Evolutionary conservation across 805 yeast genomes (phyloP), one percentile per base, ranked within the genome.

Genomic region (Candida tibetensis): DNA sequence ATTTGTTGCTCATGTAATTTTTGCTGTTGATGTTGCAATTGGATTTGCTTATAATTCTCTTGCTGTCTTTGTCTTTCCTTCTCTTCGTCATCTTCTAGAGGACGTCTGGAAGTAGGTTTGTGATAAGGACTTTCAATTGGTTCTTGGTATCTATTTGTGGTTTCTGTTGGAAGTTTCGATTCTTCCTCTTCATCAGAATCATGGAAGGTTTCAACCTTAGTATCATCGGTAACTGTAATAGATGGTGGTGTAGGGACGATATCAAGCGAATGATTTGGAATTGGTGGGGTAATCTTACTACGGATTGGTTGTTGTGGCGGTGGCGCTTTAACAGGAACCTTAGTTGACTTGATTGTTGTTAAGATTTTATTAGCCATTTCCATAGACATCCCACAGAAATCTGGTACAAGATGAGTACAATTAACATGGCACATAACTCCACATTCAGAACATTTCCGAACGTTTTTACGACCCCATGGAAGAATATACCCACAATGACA

Each of bases 311-410:
- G 43, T 17, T 31, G 36, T 30, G 27, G 35, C 18, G 22, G 34
- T 14, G 44, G 40, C 12, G 26, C 33, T 13, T 27, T 40, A 4
- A 42, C 37, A 13, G 57, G 64, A 16, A 52, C 47, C 39, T 62
- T 62, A 2, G 97, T 81, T 29, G 82, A 77, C 57, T 84, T 83
- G 55, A 91, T 89, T 7, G 96, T 87, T 40, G 76, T 77, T 41
- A 93, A 65, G 45, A 93, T 88, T 60, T 84, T 85, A 55, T 88
- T 89, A 3, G 97, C 98, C 76, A 85, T 86, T 55, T 88, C 96
- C 90, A 93, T 88, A 2, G 96, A 77, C 95, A 93, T 91, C 41
- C 99, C 99, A 71, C 99, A 93, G 61, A 93, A 87, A 59, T 93
- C 98, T 1, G 99, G 99, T 16, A 93, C 98, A 52, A 90, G 71